Percentiles rank a stretch among this genome's conserved stretches.
Conservation (phyloP, 2,329 filamentous ascomycete genomes). For the Mycocentrospora acerina region DNA sequence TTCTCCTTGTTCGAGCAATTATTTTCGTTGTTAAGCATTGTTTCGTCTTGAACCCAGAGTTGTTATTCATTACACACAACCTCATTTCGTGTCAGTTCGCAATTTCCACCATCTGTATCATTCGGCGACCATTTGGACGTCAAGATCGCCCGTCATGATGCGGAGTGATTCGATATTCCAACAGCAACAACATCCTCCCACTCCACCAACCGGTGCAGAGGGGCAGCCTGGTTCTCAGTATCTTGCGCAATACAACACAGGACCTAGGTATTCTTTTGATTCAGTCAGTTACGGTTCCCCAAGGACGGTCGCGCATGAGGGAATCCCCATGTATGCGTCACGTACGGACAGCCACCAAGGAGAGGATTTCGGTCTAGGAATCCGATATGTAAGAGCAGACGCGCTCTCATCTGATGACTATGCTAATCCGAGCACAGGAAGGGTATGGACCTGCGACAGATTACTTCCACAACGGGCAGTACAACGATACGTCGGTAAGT, state of each 20-base stretch:
- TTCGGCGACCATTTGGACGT: conserved; percentile 7
- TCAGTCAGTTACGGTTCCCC: conserved; percentile 35
- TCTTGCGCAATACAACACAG: conserved; percentile 47
- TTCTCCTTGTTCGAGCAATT: conserved; percentile 6
- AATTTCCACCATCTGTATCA: conserved; percentile 9
- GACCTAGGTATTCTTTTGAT: conserved; percentile 41
- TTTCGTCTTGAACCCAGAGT: conserved; percentile 14
- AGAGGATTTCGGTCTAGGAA: conserved; percentile 26
- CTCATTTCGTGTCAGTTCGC: conserved; percentile 3
- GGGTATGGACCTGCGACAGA: conserved; percentile 30
- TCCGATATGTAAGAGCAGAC: conserved; percentile 35
- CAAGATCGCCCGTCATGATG: conserved; percentile 23
- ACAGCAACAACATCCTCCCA: conserved; percentile 40
- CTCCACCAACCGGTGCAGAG: conserved; percentile 33
- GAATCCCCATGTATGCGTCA: conserved; percentile 29
- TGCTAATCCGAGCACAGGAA: conserved; percentile 31
- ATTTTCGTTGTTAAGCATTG: conserved; percentile 5
- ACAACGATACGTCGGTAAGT: conserved; percentile 29
- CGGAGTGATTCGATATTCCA: conserved; percentile 38
- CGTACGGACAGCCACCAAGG: conserved; percentile 24
- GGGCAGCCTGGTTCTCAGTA: conserved; percentile 44
- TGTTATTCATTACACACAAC: background rate
- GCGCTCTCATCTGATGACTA: conserved; percentile 3
- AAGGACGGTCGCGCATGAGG: conserved; percentile 27
- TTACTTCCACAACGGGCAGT: conserved; percentile 32